Evolutionary conservation across 2,329 filamentous ascomycete species (phyloP), one percentile per base, ranked within the genome.

Genomic region (Fusarium compactum): DNA sequence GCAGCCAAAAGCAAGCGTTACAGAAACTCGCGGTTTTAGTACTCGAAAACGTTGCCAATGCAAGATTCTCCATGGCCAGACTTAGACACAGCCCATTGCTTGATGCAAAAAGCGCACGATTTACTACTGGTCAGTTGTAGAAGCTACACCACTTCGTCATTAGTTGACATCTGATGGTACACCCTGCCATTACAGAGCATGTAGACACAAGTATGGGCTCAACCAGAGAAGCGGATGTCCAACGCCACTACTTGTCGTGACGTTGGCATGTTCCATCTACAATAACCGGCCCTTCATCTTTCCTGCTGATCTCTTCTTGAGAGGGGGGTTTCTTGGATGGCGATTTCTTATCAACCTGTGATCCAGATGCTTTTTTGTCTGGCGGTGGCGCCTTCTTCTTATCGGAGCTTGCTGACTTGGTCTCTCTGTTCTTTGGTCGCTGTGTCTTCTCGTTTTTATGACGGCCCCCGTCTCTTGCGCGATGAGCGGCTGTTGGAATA

Each of bases 201-300:
- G 18, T 27, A 20, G 8, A 40, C 18, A 24, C 30, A 32, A 40
- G 25, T 44, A 53, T 22, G 50, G 10, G 38, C 46, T 45, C 20
- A 52, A 58, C 43, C 24, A 43, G 20, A 25, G 24, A 50, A 30
- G 29, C 27, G 2, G 32, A 22, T 20, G 29, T n/a, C 41, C 29
- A 40, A 32, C 20, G 47, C 58, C 43, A 58, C 27, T 45, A 20
- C 58, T 65, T 63, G 27, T 58, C 58, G 38, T 30, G 51, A 32
- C 38, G 67, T 48, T 58, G 62, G 20, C 62, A 66, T n/a, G 68
- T 66, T 24, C 73, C 74, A 46, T 76, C 60, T 11, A 66, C 70
- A 43, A 76, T 45, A 22, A 72, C 60, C 15, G 70, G 62, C 5
- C 65, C 57, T 12, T 56, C 50, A 29, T 58, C 44, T 50, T 65